phyloP scores from a whole-genome alignment of 208 protist species.

The Balamuthia mandrillaris region DNA sequence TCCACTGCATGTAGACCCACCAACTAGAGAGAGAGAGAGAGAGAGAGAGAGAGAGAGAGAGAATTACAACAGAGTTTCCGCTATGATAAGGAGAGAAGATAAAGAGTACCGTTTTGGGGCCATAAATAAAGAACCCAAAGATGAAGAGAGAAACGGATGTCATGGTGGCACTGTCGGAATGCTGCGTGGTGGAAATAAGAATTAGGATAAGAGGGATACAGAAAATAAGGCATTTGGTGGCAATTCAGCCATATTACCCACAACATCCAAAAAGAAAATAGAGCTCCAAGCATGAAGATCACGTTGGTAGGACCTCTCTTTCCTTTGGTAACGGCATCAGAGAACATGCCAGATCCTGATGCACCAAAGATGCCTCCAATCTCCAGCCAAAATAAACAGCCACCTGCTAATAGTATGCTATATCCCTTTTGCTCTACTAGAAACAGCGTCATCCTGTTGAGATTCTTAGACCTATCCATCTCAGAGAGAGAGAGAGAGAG shows the following conservation, averaged over 20 bases:
- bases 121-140: neutral
- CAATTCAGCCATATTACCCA: too few relatives aligned
- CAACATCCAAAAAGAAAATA: neutral
- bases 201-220: neutral
- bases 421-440: neutral
- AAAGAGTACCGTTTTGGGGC: neutral
- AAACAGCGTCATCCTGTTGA: neutral
- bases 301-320: neutral
- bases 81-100: neutral
- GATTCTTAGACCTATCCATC: too few relatives aligned
- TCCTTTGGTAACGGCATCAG: neutral
- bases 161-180: neutral
- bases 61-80: neutral
- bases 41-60: too few relatives aligned
- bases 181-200: neutral
- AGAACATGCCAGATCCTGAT: neutral
- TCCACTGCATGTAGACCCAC: neutral
- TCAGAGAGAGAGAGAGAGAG: too few relatives aligned
- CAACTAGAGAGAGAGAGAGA: too few relatives aligned
- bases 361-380: neutral
- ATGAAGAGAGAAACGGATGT: neutral
- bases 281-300: neutral
- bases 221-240: too few relatives aligned
- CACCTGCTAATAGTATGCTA: neutral
- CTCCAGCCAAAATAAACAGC: neutral